A percentile compares a stretch with the other conserved stretches of the same genome.
Evolutionary conservation across 495 filamentous ascomycete genomes (phyloP).

Genomic region (Trypethelium eluteriae): DNA sequence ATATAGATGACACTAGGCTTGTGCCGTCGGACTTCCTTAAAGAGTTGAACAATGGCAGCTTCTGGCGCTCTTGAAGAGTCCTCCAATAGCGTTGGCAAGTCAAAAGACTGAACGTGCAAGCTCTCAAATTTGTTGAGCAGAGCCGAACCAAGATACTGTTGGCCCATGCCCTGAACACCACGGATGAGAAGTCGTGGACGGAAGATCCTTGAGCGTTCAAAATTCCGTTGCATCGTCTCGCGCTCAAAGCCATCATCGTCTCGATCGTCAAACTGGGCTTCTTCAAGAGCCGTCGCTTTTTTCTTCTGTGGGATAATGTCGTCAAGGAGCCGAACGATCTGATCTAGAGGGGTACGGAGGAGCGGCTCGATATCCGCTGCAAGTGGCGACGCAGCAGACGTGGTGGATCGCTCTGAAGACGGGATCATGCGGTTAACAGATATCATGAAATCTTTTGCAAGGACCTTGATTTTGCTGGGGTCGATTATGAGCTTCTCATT

Average conservation of each 20-base stretch:
- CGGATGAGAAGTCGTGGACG: conserved; percentile 75
- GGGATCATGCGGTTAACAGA: conserved; percentile 93
- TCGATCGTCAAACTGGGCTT: conserved; percentile 86
- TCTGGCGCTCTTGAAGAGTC: conserved; percentile 65
- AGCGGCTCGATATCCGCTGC: conserved; percentile 74
- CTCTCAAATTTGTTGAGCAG: conserved; percentile 84
- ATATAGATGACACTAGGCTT: conserved; percentile 96
- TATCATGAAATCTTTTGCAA: conserved; percentile 91
- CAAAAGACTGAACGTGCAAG: conserved; percentile 90
- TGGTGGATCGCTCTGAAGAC: conserved; percentile 80
- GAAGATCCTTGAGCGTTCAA: conserved; percentile 82
- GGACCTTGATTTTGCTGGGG: conserved; percentile 70
- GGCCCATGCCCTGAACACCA: conserved; percentile 81
- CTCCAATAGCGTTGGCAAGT: conserved; percentile 72
- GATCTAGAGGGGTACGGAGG: conserved; percentile 59
- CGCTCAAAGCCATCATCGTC: conserved; percentile 69
- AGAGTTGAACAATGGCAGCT: conserved; percentile 78
- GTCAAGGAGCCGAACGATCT: conserved; percentile 59
- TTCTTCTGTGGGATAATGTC: conserved; percentile 76
- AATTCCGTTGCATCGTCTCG: conserved; percentile 81
- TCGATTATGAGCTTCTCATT: conserved; percentile 85
- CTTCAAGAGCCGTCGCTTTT: conserved; percentile 78
- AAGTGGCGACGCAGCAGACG: conserved; percentile 70
- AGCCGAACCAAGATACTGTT: conserved; percentile 82
- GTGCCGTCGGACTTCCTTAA: conserved; percentile 83